Percentiles rank a stretch among this genome's conserved stretches.
Conservation (phyloP, 257 asterid genomes). For the Echites panduratus region DNA sequence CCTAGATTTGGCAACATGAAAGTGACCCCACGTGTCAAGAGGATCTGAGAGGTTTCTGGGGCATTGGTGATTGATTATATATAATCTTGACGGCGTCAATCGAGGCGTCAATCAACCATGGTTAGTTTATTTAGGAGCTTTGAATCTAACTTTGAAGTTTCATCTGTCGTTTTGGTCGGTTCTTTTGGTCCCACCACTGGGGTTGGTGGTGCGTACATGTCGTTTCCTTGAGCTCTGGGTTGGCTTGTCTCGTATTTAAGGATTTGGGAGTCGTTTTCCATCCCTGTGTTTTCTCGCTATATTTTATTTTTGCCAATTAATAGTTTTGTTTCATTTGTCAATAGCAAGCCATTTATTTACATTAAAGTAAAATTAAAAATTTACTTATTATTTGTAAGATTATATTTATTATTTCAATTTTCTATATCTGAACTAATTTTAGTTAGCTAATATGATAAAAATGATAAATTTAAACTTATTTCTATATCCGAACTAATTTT, state of each 20-base stretch:
- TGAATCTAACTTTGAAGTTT: not conserved
- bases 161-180: conserved; percentile 1
- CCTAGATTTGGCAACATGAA: conserved; percentile 9
- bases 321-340: too few relatives aligned
- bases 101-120: conserved; percentile 1
- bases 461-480: too few relatives aligned
- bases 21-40: conserved; percentile 15
- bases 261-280: not conserved
- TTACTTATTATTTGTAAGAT: too few relatives aligned
- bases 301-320: too few relatives aligned
- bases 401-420: too few relatives aligned
- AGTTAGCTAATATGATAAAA: too few relatives aligned
- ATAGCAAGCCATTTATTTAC: too few relatives aligned
- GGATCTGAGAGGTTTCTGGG: not conserved
- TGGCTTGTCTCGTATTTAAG: not conserved
- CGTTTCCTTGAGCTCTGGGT: not conserved
- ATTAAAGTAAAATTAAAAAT: too few relatives aligned
- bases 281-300: not conserved
- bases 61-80: too few relatives aligned
- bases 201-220: not conserved
- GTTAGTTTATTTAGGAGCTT: not conserved
- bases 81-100: not conserved
- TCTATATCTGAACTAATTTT: too few relatives aligned
- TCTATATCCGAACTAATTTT: too few relatives aligned
- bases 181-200: not conserved